Evolutionary conservation across 2,329 filamentous ascomycete genomes (phyloP), one percentile per base, ranked within the genome.

Genomic region (Dryadomyces sulphureus): DNA sequence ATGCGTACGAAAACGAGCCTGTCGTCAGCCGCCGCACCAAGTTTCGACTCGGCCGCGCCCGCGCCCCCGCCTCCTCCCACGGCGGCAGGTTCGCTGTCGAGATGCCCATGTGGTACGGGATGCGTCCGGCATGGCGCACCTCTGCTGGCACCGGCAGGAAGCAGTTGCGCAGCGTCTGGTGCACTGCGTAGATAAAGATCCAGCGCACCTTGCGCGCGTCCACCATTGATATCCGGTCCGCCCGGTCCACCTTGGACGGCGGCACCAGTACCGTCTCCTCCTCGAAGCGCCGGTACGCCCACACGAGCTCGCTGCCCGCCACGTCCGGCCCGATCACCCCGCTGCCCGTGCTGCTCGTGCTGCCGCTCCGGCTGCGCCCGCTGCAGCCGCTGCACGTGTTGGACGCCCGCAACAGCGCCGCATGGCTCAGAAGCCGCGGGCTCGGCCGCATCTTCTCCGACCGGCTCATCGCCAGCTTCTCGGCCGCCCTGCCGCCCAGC

Each of bases 121-220:
- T 67, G 14, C 65, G 66, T 1, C 69, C 65, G 1, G 67, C 64
- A 46, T 81, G 73, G 16, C 67, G 66, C 24, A 85, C 77, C 54
- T 84, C 76, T 5, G 65, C 57, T 0, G 84, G 79, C 0, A 73
- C 46, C 6, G 46, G 66, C 30, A 72, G 65, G 1, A 76, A 80
- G 34, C 78, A 77, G 45, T 75, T 75, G 9, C 73, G 70, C 1
- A 92, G 68, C n/a, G 78, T 79, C 57, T 92, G 85, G 47, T 86
- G 72, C 4, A 77, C 71, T 17, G 77, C 72, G 55, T 90, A 90
- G 7, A 90, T 71, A 32, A 89, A 58, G 25, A 89, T 74, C 84
- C 84, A 92, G 35, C 84, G 72, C 16, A 88, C 73, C 59, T 87
- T 89, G 36, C 85, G 76, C 1, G 77, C 82, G 51, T 90, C 84